Conservation (phyloP, 2,329 filamentous ascomycete genomes). For the Trichoderma arundinaceum region DNA sequence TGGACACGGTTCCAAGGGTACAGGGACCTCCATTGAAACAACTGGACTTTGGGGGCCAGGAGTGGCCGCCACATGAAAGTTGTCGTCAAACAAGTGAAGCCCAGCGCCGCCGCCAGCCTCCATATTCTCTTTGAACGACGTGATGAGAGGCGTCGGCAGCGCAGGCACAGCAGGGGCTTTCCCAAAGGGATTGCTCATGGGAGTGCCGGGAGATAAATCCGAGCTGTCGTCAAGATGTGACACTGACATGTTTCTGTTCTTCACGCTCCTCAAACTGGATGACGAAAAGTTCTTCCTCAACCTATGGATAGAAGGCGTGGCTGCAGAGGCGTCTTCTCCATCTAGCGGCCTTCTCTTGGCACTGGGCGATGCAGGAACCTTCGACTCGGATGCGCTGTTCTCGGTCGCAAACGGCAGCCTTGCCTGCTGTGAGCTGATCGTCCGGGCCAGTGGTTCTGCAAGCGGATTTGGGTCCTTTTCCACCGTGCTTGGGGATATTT, state of each 20-base stretch:
- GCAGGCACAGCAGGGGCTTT: conserved; percentile 59
- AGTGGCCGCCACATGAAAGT: conserved; percentile 71
- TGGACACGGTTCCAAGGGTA: conserved; percentile 88
- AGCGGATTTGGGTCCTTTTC: conserved; percentile 29
- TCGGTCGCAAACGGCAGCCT: conserved; percentile 40
- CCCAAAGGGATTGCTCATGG: conserved; percentile 70
- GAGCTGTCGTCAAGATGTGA: conserved; percentile 65
- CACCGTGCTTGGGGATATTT: conserved; percentile 23
- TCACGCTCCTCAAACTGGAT: conserved; percentile 72
- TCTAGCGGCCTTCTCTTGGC: conserved; percentile 44
- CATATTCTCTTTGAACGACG: conserved; percentile 64
- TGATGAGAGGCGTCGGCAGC: conserved; percentile 69
- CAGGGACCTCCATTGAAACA: conserved; percentile 69
- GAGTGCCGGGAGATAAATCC: conserved; percentile 75
- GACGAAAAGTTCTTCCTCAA: conserved; percentile 72
- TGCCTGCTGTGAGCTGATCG: conserved; percentile 24
- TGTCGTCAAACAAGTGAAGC: conserved; percentile 81
- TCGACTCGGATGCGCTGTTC: conserved; percentile 40
- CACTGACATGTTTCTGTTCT: conserved; percentile 74
- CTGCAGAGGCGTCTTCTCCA: conserved; percentile 47
- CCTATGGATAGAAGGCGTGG: conserved; percentile 57
- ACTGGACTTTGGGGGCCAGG: conserved; percentile 70
- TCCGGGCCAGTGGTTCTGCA: conserved; percentile 2
- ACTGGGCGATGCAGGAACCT: conserved; percentile 42
- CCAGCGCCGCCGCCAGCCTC: conserved; percentile 65